Conservation (phyloP, 352 stramenopile genomes). For the Discostella stelligera region DNA sequence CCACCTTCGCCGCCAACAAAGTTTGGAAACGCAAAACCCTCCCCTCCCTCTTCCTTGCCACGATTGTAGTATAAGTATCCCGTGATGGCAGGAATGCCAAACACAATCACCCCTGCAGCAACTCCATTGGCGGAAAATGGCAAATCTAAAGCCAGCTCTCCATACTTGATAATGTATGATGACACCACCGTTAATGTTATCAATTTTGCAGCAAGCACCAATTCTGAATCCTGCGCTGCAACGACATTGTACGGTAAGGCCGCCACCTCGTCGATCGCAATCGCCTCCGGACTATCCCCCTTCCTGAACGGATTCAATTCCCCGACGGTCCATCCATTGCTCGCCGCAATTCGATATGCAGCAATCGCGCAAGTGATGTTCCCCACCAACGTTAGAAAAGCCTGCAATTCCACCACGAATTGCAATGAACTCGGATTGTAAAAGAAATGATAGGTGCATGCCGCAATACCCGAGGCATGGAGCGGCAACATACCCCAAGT, state of each 20-base stretch:
- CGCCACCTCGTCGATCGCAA: conserved; percentile 57
- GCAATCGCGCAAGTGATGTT: conserved; percentile 79
- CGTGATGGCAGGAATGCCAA: conserved; percentile 68
- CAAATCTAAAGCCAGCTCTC: conserved; percentile 70
- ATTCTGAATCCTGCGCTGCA: conserved; percentile 47
- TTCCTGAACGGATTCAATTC: conserved; percentile 73
- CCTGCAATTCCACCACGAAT: conserved; percentile 77
- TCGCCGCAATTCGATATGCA: conserved; percentile 72
- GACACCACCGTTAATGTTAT: conserved; percentile 48
- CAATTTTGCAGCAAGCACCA: conserved; percentile 60
- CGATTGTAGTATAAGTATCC: conserved; percentile 65
- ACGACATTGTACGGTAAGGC: conserved; percentile 51
- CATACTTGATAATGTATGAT: conserved; percentile 77
- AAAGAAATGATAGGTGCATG: conserved; percentile 87
- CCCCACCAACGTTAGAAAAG: conserved; percentile 77
- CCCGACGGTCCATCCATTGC: conserved; percentile 75
- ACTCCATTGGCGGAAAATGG: conserved; percentile 59
- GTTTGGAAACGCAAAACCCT: conserved; percentile 43
- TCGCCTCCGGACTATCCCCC: conserved; percentile 36
- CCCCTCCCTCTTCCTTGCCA: conserved; percentile 36
- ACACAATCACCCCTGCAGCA: conserved; percentile 62
- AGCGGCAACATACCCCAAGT: conserved; percentile 86
- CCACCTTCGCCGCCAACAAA: conserved; percentile 34
- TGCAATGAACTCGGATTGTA: conserved; percentile 84
- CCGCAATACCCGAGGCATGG: conserved; percentile 84